Base-by-base conservation (phyloP, 2,329 filamentous ascomycete genomes). In the Pleomassaria siparia region DNA sequence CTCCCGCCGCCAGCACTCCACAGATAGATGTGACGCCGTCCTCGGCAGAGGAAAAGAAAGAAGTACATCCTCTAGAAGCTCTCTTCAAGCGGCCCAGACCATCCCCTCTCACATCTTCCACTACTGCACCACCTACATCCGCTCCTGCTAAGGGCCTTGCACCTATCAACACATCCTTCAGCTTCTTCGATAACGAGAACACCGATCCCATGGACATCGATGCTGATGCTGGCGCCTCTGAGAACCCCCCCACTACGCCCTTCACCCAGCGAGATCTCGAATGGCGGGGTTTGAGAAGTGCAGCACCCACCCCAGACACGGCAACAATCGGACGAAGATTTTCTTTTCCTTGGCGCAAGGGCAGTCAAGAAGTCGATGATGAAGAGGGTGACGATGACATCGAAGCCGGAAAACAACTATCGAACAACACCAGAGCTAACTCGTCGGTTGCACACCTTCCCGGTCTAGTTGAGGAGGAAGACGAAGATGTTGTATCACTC, bases 241-340 rank as follows among this genome's bases (percentile, higher is more conserved):
- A 51, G 7, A 57, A 59, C 21, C 48, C 50, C 1, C 91, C 91
- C 11, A 83, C 90, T 71, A 96, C 92, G 0, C 92, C 92, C 0
- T 95, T 85, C 67, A 89, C 88, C 0, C 84, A 85, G 53, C 82
- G 85, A 56, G 92, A 97, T 56, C 76, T 92, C 24, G 86, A 89
- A 58, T 83, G 78, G 72, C 82, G 91, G 52, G 82, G 81, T 42
- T 66, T 88, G n/a, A 82, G 94, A 46, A 96, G 91, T 66, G 91
- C 91, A 5, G 94, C 94, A 2, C 94, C 94, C 0, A 99, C 94
- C 0, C 94, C 94, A 0, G 94, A 99, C 65, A 97, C 94, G 0
- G 90, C 90, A 1, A 84, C 91, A 50, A 84, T 88, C 2, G 84
- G 78, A 32, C 82, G 83, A 22, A 79, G 76, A 47, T 85, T 86